Conservation (phyloP, 805 yeast genomes). For the Hyphopichia homilentoma region DNA sequence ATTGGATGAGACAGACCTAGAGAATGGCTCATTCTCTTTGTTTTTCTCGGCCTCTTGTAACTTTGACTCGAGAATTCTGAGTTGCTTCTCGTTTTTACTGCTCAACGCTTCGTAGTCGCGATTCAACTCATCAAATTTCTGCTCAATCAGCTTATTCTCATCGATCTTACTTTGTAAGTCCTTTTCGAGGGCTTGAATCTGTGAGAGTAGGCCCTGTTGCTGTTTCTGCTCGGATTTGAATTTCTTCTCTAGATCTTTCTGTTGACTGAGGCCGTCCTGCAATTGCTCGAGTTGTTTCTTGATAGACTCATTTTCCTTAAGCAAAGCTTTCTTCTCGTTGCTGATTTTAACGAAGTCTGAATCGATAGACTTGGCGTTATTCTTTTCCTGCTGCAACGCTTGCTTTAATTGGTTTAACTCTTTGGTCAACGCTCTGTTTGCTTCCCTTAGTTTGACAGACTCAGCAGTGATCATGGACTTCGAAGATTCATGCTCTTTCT, state of each 20-base stretch:
- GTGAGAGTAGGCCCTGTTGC: not conserved
- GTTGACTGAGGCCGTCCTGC: not conserved
- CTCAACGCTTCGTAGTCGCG: slow-evolving; percentile 21
- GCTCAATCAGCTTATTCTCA: slow-evolving; percentile 43
- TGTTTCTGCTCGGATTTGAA: not conserved
- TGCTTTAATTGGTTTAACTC: not conserved
- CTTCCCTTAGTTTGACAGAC: slow-evolving; percentile 1
- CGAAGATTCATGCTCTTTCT: slow-evolving; percentile 1
- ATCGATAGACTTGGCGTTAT: not conserved
- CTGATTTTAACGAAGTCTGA: too few species aligned
- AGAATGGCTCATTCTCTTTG: too few species aligned
- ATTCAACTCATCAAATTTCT: slow-evolving; percentile 23
- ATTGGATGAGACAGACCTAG: too few species aligned
- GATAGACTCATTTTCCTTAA: not conserved
- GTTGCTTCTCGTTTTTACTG: slow-evolving; percentile 11
- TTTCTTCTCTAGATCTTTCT: not conserved
- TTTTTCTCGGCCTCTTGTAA: slow-evolving; percentile 8
- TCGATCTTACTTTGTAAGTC: slow-evolving; percentile 30
- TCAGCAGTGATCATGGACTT: not conserved
- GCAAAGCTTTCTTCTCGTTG: not conserved
- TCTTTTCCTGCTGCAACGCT: not conserved
- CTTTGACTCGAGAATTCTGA: slow-evolving; percentile 2
- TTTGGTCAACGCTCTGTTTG: not conserved
- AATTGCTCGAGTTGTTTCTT: not conserved
- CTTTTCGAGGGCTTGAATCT: slow-evolving; percentile 13